Evolutionary conservation across 2,329 filamentous ascomycete genomes (phyloP), one percentile per base, ranked within the genome.

Genomic region (Magnaporthiopsis poae): DNA sequence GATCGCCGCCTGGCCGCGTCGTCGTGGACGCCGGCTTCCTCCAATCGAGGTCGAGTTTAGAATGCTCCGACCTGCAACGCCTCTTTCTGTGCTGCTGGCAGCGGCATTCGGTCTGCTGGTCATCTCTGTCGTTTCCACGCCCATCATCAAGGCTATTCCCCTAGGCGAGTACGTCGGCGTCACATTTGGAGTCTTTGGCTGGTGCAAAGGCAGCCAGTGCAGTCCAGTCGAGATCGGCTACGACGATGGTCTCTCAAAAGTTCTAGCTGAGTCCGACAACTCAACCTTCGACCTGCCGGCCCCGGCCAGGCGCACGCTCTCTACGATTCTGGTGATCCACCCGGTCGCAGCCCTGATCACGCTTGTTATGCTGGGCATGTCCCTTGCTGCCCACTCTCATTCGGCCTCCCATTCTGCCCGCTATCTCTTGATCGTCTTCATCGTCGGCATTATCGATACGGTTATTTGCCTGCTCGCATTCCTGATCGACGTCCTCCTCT

Each of bases 151-250:
- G 74, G 84, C 83, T 33, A 96, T 99, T 62, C 91, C 92, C 12
- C 82, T 99, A 60, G 93, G 90, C 56, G 88, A 86, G 65, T 94
- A 88, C 74, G 80, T 88, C 60, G 88, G 89, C 72, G 86, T 91
- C 71, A 88, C 88, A 71, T 97, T 96, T 81, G 95, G 95, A 63
- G 93, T 98, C 63, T 94, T 98, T 80, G 95, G 95, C 33, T 96
- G 87, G 73, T 99, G 95, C 78, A 82, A 86, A 70, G 80, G 79
- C 59, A 75, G 75, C 69, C 74, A 78, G 67, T 98, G 95, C 77
- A 90, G 86, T 73, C 80, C 81, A 60, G 86, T 94, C 70, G 85
- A 89, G 74, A 85, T 99, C 72, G 95, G 94, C 75, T 99, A 98
- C 78, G 87, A 90, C 74, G 89, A 81, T 72, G 88, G 83, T 60